Conservation (phyloP, 371 early-diverging fungal genomes). For the Mortierella sp. region DNA sequence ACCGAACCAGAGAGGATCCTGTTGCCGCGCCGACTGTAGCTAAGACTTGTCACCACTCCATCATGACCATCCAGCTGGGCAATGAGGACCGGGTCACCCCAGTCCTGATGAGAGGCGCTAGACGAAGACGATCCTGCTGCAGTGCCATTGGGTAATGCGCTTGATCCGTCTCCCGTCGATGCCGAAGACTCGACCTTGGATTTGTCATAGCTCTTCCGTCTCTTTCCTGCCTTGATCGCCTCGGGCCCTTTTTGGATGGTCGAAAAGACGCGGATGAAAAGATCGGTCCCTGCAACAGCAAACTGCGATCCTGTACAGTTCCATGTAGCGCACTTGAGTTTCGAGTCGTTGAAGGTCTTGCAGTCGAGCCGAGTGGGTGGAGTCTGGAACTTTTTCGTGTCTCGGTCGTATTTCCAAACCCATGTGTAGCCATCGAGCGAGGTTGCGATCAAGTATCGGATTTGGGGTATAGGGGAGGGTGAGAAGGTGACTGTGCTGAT, state of each 20-base stretch:
- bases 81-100: conserved; percentile 72
- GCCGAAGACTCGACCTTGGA: conserved; percentile 39
- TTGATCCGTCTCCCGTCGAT: neutral
- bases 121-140: conserved; percentile 59
- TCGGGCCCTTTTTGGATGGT: conserved; percentile 63
- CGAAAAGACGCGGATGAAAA: conserved; percentile 81
- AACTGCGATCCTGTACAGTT: conserved; percentile 86
- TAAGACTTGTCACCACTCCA: conserved; percentile 81
- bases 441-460: conserved; percentile 82
- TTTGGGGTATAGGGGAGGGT: conserved; percentile 82
- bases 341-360: conserved; percentile 65
- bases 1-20: conserved; percentile 79
- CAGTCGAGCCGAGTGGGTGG: conserved; percentile 76
- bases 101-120: conserved; percentile 54
- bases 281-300: conserved; percentile 86
- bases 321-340: conserved; percentile 78
- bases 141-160: conserved; percentile 16
- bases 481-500: conserved; percentile 86
- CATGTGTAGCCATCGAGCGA: conserved; percentile 83
- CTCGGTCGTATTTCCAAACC: conserved; percentile 82
- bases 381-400: conserved; percentile 65
- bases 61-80: conserved; percentile 82
- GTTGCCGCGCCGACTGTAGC: conserved; percentile 80
- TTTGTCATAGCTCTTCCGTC: conserved; percentile 56
- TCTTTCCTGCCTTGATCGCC: conserved; percentile 41